These are phyloP conservation scores for Larix sibirica DNA, from an alignment of 83 land plant species.

Conservation along the genomic window DNA sequence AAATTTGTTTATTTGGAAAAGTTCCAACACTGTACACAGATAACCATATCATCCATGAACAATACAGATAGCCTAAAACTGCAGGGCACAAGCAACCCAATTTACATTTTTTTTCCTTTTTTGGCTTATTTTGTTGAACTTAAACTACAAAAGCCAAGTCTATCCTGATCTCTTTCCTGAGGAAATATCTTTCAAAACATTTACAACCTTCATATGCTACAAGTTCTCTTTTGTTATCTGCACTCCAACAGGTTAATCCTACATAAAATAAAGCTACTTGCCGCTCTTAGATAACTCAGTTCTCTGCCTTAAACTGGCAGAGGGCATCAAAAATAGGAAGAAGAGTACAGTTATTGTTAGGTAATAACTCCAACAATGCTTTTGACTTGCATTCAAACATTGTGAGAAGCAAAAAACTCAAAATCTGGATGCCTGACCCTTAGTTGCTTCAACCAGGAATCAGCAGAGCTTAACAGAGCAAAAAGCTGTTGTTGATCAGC, in stretches of 20 bases:
- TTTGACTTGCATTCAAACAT: neutral
- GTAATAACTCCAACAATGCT: too few relatives aligned
- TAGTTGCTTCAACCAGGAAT: slow-evolving; percentile 76
- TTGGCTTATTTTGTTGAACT: neutral
- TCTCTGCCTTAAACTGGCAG: neutral
- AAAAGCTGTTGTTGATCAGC: slow-evolving; percentile 31
- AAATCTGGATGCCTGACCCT: slow-evolving; percentile 64
- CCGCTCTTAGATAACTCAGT: neutral
- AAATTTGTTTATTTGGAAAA: neutral
- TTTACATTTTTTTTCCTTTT: neutral
- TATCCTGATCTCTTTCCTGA: neutral
- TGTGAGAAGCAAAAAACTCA: slow-evolving; percentile 37
- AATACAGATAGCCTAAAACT: neutral
- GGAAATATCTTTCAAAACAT: neutral
- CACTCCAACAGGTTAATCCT: neutral
- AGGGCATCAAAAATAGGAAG: neutral
- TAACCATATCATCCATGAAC: neutral
- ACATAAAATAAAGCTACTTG: neutral
- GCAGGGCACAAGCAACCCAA: slow-evolving; percentile 1
- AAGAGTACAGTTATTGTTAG: neutral
- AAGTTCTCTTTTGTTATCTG: neutral
- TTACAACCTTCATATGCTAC: neutral
- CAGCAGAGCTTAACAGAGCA: slow-evolving; percentile 47
- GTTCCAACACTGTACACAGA: neutral
- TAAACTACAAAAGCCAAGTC: neutral